These are phyloP conservation scores for Ehretia macrophylla DNA, from an alignment of 257 asterid genomes.

Conservation along the genomic window DNA sequence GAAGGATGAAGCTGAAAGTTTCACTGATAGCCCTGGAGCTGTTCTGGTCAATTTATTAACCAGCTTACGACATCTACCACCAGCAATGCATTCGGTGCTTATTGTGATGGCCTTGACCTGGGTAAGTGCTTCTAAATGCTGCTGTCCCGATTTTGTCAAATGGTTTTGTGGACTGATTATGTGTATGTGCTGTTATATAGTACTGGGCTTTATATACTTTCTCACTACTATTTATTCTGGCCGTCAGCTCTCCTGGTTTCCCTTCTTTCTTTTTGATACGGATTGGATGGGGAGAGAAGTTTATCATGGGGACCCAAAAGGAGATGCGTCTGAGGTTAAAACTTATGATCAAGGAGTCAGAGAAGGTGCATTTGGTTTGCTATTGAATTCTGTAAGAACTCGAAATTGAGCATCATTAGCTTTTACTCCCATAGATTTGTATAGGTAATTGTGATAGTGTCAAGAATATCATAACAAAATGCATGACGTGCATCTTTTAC, in stretches of 20 bases:
- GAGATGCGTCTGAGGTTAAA: conserved; percentile 56
- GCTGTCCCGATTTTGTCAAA: not conserved
- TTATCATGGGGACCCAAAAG: conserved; percentile 92
- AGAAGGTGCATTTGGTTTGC: conserved; percentile 99
- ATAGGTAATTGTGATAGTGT: conserved; percentile 8
- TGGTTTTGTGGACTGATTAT: not conserved
- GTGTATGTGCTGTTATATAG: not conserved
- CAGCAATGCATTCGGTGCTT: conserved; percentile 93
- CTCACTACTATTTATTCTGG: conserved; percentile 10
- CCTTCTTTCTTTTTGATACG: conserved; percentile 94
- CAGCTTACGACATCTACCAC: conserved; percentile 95
- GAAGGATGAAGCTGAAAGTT: conserved; percentile 35
- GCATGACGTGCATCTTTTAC: not conserved
- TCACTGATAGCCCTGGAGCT: conserved; percentile 88
- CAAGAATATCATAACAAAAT: not conserved
- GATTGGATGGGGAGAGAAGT: conserved; percentile 99
- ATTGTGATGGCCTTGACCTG: conserved; percentile 98
- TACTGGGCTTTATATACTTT: not conserved
- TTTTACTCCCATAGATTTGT: conserved; percentile 16
- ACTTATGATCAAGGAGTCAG: conserved; percentile 96
- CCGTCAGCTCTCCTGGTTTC: conserved; percentile 91
- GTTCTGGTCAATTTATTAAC: conserved; percentile 91
- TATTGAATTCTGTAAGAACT: conserved; percentile 99
- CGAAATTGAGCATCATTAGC: conserved; percentile 41
- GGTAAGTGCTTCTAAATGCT: conserved; percentile 43